Percentiles rank a stretch among this genome's conserved stretches.
phyloP scores from a whole-genome alignment of 192 early-diverging fungal species.

The Linderina pennispora region DNA sequence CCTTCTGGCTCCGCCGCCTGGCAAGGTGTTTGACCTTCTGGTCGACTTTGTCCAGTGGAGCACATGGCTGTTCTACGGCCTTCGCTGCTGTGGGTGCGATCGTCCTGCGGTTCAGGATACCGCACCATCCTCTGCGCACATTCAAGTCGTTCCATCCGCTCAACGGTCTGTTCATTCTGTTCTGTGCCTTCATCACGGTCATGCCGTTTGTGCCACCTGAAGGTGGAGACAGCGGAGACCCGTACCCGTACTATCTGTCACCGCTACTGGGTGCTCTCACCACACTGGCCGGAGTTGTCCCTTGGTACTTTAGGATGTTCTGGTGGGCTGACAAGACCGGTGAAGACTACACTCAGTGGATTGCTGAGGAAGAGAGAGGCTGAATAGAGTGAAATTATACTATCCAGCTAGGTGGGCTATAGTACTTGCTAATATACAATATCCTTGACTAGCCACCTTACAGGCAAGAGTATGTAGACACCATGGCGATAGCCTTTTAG shows the following conservation, averaged over 20 bases:
- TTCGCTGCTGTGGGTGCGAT: slow-evolving; percentile 51
- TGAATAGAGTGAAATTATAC: too few species aligned
- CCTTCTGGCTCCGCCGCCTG: slow-evolving; percentile 51
- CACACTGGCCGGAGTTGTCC: slow-evolving; percentile 25
- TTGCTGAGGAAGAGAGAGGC: slow-evolving; percentile 19
- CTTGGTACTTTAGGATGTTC: slow-evolving; percentile 47
- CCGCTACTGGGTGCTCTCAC: slow-evolving; percentile 44
- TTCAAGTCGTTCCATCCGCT: slow-evolving; percentile 48
- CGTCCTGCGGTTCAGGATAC: slow-evolving; percentile 40
- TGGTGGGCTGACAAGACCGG: slow-evolving; percentile 42
- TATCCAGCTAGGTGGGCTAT: too few species aligned
- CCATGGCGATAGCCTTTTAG: too few species aligned
- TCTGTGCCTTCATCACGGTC: slow-evolving; percentile 47
- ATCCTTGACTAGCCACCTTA: too few species aligned
- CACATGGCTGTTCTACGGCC: slow-evolving; percentile 55
- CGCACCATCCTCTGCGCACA: slow-evolving; percentile 35
- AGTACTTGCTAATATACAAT: too few species aligned
- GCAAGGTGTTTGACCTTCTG: slow-evolving; percentile 57
- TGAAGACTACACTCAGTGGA: slow-evolving; percentile 20
- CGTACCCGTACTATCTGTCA: slow-evolving; percentile 46
- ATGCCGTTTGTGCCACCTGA: slow-evolving; percentile 53
- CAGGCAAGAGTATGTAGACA: too few species aligned
- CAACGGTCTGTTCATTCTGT: slow-evolving; percentile 48
- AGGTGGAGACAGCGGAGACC: slow-evolving; percentile 2
- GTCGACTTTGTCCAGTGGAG: slow-evolving; percentile 57